A percentile compares a stretch with the other conserved stretches of the same genome.
Evolutionary conservation across 768 basidiomycete genomes (phyloP).

Genomic region (Collybiopsis confluens): DNA sequence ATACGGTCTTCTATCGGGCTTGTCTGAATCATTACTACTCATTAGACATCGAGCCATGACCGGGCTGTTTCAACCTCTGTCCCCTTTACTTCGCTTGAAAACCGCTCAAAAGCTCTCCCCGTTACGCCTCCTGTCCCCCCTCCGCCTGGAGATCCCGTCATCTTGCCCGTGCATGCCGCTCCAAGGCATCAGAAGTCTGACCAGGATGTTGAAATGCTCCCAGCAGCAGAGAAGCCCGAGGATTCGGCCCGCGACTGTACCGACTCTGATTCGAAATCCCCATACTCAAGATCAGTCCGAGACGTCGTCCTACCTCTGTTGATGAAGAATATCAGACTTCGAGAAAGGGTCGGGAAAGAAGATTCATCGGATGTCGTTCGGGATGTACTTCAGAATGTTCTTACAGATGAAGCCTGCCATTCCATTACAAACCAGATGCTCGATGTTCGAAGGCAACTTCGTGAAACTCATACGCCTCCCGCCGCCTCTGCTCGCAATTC

Average conservation of each 20-base stretch:
- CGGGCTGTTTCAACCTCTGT: background rate
- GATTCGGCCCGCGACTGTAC: background rate
- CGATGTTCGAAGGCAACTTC: slow-evolving; percentile 8
- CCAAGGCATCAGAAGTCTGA: too few relatives aligned
- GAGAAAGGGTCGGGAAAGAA: slow-evolving; percentile 1
- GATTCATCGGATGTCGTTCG: slow-evolving; percentile 8
- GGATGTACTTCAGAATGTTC: slow-evolving; percentile 13
- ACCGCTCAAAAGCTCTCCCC: background rate
- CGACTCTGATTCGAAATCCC: background rate
- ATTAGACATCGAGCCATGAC: background rate
- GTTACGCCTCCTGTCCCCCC: background rate
- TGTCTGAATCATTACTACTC: background rate
- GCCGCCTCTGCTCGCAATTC: too few relatives aligned
- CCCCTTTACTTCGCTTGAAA: background rate
- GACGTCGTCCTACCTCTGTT: slow-evolving; percentile 14
- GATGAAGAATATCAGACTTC: slow-evolving; percentile 15
- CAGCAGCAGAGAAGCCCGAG: background rate
- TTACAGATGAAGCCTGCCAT: slow-evolving; percentile 23
- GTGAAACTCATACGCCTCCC: slow-evolving; percentile 5
- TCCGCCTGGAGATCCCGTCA: too few relatives aligned
- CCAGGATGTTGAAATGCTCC: background rate
- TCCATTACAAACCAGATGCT: slow-evolving; percentile 12
- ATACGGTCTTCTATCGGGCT: background rate
- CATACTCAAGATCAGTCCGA: background rate
- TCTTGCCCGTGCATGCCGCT: too few relatives aligned